Evolutionary conservation across 1,284 basidiomycete species (phyloP), one percentile per base, ranked within the genome.

Genomic region (Pseudozyma tsukubaensis): DNA sequence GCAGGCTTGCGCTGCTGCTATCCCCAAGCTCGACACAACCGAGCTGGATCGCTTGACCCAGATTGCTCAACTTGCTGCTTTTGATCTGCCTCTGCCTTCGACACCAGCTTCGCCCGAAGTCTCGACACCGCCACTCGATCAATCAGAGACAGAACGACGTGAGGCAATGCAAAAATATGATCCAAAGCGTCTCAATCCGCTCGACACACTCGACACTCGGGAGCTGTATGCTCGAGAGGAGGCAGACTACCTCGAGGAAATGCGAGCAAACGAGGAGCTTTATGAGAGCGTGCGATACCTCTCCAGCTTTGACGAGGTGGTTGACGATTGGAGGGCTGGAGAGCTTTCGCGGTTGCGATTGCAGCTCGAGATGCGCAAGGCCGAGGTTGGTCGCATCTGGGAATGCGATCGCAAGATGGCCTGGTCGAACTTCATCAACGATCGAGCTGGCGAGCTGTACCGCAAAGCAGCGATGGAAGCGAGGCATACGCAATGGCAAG

Each of bases 341-440:
- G 67, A 70, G 45, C 53, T 74, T 24, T 42, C 63, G 11, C 51
- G 59, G 4, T 48, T 74, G 6, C 59, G 72, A n/a, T 32, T 66
- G 48, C 67, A 74, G 56, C 53, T 74, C 11, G 62, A 74, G 52
- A 59, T 63, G 59, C 66, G 72, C 32, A 64, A 59, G 39, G 61
- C 59, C n/a, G 67, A 74, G 45, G 52, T 74, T 14, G 72, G 53
- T 5, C 66, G 72, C 21, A 70, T 74, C 34, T 66, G 67, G 67
- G 58, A 62, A 19, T 70, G 67, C 59, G 72, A 74, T 43, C 72
- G 72, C 56, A 70, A 70, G 24, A 39, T 70, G 12, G 59, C 67
- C 1, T 74, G 72, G 72, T 65, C 59, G 16, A 65, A 56, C n/a
- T 74, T 45, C 44, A 19, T 67, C 32, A 42, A 74, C 36, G 44